phyloP scores from a whole-genome alignment of 106 monocot species.

The Dioscorea alata region DNA sequence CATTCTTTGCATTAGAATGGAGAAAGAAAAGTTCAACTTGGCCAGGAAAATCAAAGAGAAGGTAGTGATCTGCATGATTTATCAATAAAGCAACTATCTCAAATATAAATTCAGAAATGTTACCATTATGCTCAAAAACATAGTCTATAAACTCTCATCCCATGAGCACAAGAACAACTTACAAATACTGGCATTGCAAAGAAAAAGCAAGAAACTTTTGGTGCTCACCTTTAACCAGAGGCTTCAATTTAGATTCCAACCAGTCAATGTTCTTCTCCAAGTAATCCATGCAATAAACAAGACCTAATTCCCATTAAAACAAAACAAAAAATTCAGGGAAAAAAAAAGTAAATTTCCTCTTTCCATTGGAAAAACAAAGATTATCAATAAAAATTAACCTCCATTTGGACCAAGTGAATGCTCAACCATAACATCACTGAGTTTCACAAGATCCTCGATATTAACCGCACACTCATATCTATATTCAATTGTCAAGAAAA shows the following conservation, averaged over 20 bases:
- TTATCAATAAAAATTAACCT: constrained; percentile 33
- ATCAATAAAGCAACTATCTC: no score
- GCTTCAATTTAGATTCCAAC: constrained; percentile 76
- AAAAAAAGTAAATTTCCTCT: not conserved
- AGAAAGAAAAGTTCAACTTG: constrained; percentile 99
- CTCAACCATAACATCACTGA: constrained; percentile 82
- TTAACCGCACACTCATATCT: constrained; percentile 96
- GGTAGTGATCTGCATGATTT: constrained; percentile 76
- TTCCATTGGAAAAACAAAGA: no score
- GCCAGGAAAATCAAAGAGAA: constrained; percentile 96
- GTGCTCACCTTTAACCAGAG: constrained; percentile 65
- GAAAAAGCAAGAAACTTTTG: not conserved
- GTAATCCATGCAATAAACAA: constrained; percentile 98
- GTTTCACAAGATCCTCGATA: constrained; percentile 86
- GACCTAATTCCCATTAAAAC: constrained; percentile 39
- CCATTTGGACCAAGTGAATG: constrained; percentile 99
- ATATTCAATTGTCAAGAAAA: constrained; percentile 17
- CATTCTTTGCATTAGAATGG: constrained; percentile 84
- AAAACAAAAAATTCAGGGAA: not conserved
- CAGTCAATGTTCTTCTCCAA: constrained; percentile 96
- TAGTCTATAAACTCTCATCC: not conserved
- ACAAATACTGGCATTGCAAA: not conserved
- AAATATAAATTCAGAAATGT: no score
- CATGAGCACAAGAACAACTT: no score
- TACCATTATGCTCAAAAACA: not conserved